Evolutionary conservation across 148 eudicot species (phyloP).

Genomic region (Persicaria maculosa): DNA sequence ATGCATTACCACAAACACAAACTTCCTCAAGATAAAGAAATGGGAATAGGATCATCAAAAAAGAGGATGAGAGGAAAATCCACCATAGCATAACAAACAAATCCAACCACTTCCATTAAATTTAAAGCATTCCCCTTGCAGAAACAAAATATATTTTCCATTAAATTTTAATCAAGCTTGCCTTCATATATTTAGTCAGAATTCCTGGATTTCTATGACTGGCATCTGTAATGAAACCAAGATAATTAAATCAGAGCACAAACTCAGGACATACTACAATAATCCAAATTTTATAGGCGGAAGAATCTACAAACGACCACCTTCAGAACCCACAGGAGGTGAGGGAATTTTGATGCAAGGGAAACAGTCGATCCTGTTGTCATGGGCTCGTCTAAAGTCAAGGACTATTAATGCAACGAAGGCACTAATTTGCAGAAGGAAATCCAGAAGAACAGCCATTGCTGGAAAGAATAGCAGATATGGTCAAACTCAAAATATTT

Average conservation of each 20-base stretch:
- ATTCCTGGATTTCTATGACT: constrained; percentile 36
- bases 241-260: constrained; percentile 12
- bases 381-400: constrained; percentile 49
- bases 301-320: constrained; percentile 20
- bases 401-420: constrained; percentile 57
- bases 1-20: not conserved
- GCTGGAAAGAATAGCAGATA: constrained; percentile 30
- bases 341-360: constrained; percentile 43
- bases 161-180: constrained; percentile 13
- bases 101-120: no score
- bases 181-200: constrained; percentile 56
- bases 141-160: not conserved
- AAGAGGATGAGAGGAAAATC: not conserved
- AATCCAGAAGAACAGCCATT: constrained; percentile 57
- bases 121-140: not conserved
- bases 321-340: constrained; percentile 21
- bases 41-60: not conserved
- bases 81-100: no score
- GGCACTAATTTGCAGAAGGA: constrained; percentile 59
- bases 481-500: constrained; percentile 7
- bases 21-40: no score
- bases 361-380: constrained; percentile 54
- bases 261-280: not conserved
- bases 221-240: constrained; percentile 25
- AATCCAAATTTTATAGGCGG: not conserved